Conservation (phyloP, 768 basidiomycete genomes). For the Obba rivulosa region DNA sequence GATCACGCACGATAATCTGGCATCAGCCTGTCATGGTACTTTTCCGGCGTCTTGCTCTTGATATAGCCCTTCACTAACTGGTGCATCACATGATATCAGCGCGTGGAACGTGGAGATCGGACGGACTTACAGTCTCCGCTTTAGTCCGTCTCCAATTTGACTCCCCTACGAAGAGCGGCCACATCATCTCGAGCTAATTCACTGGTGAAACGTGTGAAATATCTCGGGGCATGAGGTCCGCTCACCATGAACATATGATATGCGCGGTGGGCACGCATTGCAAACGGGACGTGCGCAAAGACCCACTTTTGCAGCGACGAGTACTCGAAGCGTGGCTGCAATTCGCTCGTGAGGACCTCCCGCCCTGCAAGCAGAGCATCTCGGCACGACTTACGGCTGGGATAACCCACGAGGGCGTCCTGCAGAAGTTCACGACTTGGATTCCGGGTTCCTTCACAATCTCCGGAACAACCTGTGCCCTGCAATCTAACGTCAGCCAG, state of each 20-base stretch:
- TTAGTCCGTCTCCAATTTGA: not conserved
- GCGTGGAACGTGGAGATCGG: not conserved
- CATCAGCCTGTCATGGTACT: constrained; percentile 24
- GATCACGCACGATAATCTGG: constrained; percentile 23
- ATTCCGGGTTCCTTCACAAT: constrained; percentile 18
- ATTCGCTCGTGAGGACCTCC: no score
- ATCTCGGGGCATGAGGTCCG: not conserved
- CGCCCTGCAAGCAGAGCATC: constrained; percentile 22
- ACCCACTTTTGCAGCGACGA: constrained; percentile 12
- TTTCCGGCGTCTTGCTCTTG: constrained; percentile 17
- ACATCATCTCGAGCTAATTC: not conserved
- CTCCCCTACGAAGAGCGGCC: not conserved
- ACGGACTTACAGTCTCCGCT: not conserved
- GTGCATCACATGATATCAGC: no score
- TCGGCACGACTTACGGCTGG: constrained; percentile 9
- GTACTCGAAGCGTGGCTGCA: constrained; percentile 7
- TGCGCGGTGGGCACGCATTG: not conserved
- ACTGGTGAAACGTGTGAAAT: no score
- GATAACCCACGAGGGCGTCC: constrained; percentile 24
- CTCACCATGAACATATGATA: not conserved
- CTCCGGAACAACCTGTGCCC: constrained; percentile 24
- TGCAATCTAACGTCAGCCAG: no score
- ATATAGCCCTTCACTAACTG: constrained; percentile 14
- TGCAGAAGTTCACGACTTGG: constrained; percentile 23
- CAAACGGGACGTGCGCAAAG: constrained; percentile 12